phyloP scores from a whole-genome alignment of 768 basidiomycete genomes.

The Lactifluus hygrophoroides region DNA sequence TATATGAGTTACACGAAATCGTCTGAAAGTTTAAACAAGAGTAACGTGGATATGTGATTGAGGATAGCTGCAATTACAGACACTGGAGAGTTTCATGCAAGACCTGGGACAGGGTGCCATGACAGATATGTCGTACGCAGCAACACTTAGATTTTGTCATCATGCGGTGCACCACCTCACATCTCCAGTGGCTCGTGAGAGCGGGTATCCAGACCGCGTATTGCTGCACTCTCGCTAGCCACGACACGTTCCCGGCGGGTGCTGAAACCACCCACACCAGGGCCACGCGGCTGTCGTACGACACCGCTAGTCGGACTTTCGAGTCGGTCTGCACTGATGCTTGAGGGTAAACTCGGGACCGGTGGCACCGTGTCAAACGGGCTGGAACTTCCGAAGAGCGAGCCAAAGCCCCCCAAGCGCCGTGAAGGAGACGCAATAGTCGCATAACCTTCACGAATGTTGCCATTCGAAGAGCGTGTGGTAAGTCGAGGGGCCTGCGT shows the following conservation, averaged over 20 bases:
- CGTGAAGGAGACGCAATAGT: conserved; percentile 80
- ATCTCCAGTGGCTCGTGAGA: conserved; percentile 77
- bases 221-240: conserved; percentile 47
- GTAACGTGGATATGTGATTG: conserved; percentile 8
- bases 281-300: conserved; percentile 79
- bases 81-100: not conserved
- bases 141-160: not conserved
- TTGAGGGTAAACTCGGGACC: conserved; percentile 68
- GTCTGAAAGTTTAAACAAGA: conserved; percentile 14
- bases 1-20: conserved; percentile 18
- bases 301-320: conserved; percentile 42
- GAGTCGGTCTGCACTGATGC: conserved; percentile 36
- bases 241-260: conserved; percentile 37
- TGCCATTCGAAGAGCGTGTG: conserved; percentile 79
- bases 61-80: conserved; percentile 7
- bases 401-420: conserved; percentile 62
- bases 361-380: conserved; percentile 52
- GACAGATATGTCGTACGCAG: conserved; percentile 2
- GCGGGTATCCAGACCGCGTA: conserved; percentile 64
- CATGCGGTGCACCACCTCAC: conserved; percentile 8
- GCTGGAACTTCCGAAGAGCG: conserved; percentile 49
- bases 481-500: conserved; percentile 69
- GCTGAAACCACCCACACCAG: conserved; percentile 67
- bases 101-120: not conserved
- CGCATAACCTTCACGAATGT: conserved; percentile 79